Evolutionary conservation across 805 yeast species (phyloP), one percentile per base, ranked within the genome.

Genomic region (Yarrowia yakushimensis): DNA sequence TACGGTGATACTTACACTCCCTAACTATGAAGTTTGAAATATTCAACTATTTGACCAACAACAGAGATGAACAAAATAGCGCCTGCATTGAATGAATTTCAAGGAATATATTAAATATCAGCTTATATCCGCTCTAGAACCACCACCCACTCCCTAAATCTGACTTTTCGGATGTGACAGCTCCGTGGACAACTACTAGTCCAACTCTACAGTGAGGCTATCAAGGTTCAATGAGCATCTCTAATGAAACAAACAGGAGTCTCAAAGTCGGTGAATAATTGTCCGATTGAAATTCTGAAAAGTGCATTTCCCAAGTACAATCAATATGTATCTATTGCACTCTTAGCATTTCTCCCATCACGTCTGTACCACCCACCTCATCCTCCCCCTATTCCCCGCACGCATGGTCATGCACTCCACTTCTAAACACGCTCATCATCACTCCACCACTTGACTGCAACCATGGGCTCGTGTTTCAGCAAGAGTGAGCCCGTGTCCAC

Each of bases 401-500:
- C 48, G 48, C 48, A 43, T 8, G 15, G n/a, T 27, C 48, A 43
- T 43, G 48, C 48, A 43, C 48, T 43, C 48, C 48, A 43, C 48
- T 43, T 33, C 27, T 25, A 43, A 43, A 43, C 22, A 20, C 48
- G 30, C 46, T n/a, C 46, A 43, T 45, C 52, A 27, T 18, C 52
- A 45, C 34, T 18, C 33, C 34, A 28, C 15, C 34, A 22, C 45
- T 6, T 4, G 10, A 15, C 27, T 25, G 18, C 37, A 20, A 50
- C 13, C 15, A 52, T 52, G 59, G 59, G 59, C 2, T 52, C 59
- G 33, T 52, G 59, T 52, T 52, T 52, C 59, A 52, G 59, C 43
- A 52, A 52, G 17, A 52, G 59, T 43, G 43, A 52, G 59, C 27
- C 33, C 7, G 31, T 7, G 7, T 30, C 31, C n/a, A 25, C 43